Evolutionary conservation across 2,329 filamentous ascomycete species (phyloP), one percentile per base, ranked within the genome.

Genomic region (Acephala macrosclerotiorum): DNA sequence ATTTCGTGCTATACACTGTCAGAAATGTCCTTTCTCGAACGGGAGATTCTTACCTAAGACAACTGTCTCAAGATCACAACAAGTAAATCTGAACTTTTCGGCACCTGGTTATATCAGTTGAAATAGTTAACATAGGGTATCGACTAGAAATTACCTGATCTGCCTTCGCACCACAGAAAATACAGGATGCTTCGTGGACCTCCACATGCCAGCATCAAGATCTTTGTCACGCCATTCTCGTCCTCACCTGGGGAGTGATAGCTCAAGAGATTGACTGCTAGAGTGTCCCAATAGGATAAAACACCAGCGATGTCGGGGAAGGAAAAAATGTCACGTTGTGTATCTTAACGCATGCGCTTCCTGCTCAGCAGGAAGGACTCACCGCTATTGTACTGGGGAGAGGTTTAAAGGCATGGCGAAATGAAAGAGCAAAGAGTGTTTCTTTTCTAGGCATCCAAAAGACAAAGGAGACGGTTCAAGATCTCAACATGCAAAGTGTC

Each of bases 131-230:
- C n/a, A n/a, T n/a, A n/a, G n/a, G n/a, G n/a, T n/a, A n/a, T n/a
- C n/a, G n/a, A n/a, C n/a, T n/a, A n/a, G n/a, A n/a, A n/a, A n/a
- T n/a, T n/a, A n/a, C n/a, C n/a, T n/a, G n/a, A n/a, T 22, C 59
- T 64, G 12, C 35, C 61, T 45, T 64, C 61, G 33, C 26, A 64
- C 22, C 33, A 64, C n/a, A 64, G 14, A 9, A 42, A 64, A 51
- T 60, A 64, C 29, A 60, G 35, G n/a, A 64, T 60, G 49, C 56
- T 64, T 22, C 61, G 35, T 2, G 56, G 56, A 60, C 60, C 61
- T 55, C 56, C 45, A 22, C 61, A 64, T 16, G 61, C 61, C n/a
- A 64, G 56, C 18, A 58, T 45, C 12, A 64, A 38, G 18, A 64
- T 45, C 29, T 64, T 20, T 18, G 57, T 56, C 29, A 4, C 11